These are phyloP conservation scores for Blastobotrys aristatus DNA, from an alignment of 1,139 yeast genomes.

Conservation along the genomic window DNA sequence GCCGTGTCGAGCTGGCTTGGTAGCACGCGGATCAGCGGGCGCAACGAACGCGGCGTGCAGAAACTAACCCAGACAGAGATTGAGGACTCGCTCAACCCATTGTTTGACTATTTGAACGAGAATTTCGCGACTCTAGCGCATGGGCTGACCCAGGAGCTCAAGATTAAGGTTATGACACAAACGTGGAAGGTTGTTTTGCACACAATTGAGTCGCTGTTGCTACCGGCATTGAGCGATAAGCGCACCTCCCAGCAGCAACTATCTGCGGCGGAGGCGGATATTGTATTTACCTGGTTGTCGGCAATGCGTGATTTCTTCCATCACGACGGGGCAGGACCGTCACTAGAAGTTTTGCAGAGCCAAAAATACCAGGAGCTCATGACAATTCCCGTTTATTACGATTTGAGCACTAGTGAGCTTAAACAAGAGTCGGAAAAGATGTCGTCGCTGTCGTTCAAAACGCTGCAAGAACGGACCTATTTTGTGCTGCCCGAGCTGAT, in stretches of 20 bases:
- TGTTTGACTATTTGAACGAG: conserved; percentile 68
- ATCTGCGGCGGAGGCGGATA: conserved; percentile 58
- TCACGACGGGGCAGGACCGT: conserved; percentile 79
- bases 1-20: conserved; percentile 46
- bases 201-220: conserved; percentile 60
- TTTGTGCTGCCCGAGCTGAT: conserved; percentile 49
- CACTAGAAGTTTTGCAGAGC: conserved; percentile 58
- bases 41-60: conserved; percentile 14
- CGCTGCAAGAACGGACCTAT: conserved; percentile 27
- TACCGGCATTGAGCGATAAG: conserved; percentile 65
- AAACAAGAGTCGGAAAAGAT: conserved; percentile 57
- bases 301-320: conserved; percentile 68
- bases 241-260: conserved; percentile 47
- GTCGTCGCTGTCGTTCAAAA: conserved; percentile 29
- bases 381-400: conserved; percentile 64
- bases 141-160: conserved; percentile 53
- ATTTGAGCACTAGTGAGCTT: conserved; percentile 47
- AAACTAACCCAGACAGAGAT: conserved; percentile 45
- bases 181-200: conserved; percentile 68
- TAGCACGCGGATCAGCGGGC: conserved; percentile 37
- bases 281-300: conserved; percentile 67
- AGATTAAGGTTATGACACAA: conserved; percentile 65
- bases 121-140: conserved; percentile 64
- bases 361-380: conserved; percentile 60
- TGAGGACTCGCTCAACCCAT: conserved; percentile 67